These are phyloP conservation scores for Mallotus nudiflorus DNA, from an alignment of 345 rosid genomes.

Conservation along the genomic window DNA sequence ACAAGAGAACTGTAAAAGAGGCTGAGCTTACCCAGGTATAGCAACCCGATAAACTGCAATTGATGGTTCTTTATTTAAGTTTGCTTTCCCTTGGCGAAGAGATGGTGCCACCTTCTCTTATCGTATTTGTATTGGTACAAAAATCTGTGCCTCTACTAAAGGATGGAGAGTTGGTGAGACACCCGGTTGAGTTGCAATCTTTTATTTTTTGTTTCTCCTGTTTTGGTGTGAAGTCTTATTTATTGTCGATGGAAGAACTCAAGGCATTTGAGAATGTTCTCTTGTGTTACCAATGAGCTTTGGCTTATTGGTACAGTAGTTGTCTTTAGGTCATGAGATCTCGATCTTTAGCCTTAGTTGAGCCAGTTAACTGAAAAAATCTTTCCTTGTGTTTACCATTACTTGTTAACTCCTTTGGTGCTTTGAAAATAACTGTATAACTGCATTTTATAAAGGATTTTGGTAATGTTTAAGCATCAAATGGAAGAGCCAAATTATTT, in stretches of 20 bases:
- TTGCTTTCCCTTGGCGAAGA: background rate
- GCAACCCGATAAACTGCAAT: background rate
- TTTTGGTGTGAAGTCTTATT: constrained; percentile 3
- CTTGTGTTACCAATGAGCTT: too few species aligned
- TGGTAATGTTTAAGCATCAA: background rate
- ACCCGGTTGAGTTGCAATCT: background rate
- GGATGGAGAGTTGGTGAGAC: background rate
- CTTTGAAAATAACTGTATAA: background rate
- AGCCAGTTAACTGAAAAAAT: too few species aligned
- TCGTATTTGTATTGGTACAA: background rate
- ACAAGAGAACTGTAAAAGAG: constrained; percentile 85
- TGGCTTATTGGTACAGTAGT: too few species aligned
- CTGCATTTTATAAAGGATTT: background rate
- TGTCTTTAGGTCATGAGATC: too few species aligned
- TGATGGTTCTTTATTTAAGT: background rate
- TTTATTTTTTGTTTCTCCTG: background rate
- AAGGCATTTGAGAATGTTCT: background rate
- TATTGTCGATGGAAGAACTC: background rate
- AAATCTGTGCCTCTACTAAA: background rate
- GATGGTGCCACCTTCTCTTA: background rate
- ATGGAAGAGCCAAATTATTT: background rate
- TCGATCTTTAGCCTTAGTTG: too few species aligned
- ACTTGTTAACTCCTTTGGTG: background rate
- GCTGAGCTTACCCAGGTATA: constrained; percentile 95
- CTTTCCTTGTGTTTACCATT: background rate